phyloP scores from a whole-genome alignment of 2,329 filamentous ascomycete genomes.

The Diaporthe destruens region DNA sequence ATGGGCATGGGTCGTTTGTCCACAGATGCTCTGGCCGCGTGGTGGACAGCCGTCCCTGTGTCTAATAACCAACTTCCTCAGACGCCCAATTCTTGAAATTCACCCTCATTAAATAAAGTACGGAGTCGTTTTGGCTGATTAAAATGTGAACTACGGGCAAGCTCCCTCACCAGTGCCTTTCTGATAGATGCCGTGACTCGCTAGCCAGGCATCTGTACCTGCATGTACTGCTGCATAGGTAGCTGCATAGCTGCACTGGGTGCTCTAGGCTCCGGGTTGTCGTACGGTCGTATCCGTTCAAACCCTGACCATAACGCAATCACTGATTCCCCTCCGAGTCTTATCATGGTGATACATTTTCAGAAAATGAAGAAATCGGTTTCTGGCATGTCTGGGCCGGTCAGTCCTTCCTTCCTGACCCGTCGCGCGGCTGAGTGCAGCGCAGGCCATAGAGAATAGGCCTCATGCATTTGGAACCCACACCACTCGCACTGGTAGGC shows the following conservation, averaged over 20 bases:
- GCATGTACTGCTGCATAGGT: too few species aligned
- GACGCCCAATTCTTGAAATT: too few species aligned
- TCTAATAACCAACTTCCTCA: too few species aligned
- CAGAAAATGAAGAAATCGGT: not conserved
- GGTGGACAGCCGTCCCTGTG: too few species aligned
- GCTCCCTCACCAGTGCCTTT: too few species aligned
- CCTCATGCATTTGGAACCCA: conserved; percentile 33
- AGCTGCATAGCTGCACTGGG: not conserved
- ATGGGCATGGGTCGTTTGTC: too few species aligned
- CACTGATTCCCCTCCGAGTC: not conserved
- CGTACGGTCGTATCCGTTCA: conserved; percentile 9
- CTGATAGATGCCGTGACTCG: not conserved
- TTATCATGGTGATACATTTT: not conserved
- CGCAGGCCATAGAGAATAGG: not conserved
- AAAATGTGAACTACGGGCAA: not conserved
- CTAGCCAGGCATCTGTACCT: not conserved
- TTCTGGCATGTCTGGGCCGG: not conserved
- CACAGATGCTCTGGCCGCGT: too few species aligned
- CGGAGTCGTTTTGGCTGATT: not conserved
- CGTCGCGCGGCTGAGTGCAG: conserved; percentile 12
- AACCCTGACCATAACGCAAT: not conserved
- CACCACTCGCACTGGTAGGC: not conserved
- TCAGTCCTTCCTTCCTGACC: not conserved
- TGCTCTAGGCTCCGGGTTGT: not conserved
- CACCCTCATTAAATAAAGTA: too few species aligned